phyloP scores from a whole-genome alignment of 306 rosid species.

The Castanea sativa region DNA sequence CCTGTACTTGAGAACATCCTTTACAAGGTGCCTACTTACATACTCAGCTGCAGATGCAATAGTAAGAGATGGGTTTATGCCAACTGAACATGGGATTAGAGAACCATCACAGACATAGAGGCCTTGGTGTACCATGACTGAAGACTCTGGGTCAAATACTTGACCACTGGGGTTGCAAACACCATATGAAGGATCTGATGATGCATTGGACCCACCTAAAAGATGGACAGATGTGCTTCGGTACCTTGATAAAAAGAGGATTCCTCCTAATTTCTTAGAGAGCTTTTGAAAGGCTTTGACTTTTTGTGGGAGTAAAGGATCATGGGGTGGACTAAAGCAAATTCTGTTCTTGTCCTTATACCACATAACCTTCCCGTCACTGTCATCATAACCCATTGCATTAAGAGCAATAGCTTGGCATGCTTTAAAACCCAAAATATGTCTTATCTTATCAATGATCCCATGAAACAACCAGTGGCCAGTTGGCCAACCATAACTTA shows the following conservation, averaged over 20 bases:
- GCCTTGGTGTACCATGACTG: conserved; percentile 23
- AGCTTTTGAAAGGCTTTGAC: conserved; percentile 29
- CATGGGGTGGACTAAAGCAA: conserved; percentile 29
- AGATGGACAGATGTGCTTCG: conserved; percentile 36
- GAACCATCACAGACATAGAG: conserved; percentile 39
- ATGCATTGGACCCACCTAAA: conserved; percentile 37
- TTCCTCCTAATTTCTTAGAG: conserved; percentile 32
- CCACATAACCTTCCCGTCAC: conserved; percentile 29
- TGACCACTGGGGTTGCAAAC: conserved; percentile 37
- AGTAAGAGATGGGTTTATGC: conserved; percentile 37
- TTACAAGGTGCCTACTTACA: conserved; percentile 28
- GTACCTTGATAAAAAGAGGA: conserved; percentile 34
- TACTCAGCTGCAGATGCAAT: conserved; percentile 31
- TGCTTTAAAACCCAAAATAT: conserved; percentile 20
- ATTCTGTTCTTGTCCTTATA: conserved; percentile 23
- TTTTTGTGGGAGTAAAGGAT: conserved; percentile 31
- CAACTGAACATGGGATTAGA: conserved; percentile 36
- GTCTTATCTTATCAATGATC: conserved; percentile 33
- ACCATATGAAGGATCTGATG: conserved; percentile 25
- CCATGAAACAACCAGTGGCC: conserved; percentile 40
- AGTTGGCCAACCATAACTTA: conserved; percentile 36
- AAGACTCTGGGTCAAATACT: conserved; percentile 19
- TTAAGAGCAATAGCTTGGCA: conserved; percentile 28
- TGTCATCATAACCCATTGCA: conserved; percentile 32
- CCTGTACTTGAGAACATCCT: conserved; percentile 24